These are phyloP conservation scores for Solanum hybrid DNA, from an alignment of 305 asterid genomes.

Conservation along the genomic window DNA sequence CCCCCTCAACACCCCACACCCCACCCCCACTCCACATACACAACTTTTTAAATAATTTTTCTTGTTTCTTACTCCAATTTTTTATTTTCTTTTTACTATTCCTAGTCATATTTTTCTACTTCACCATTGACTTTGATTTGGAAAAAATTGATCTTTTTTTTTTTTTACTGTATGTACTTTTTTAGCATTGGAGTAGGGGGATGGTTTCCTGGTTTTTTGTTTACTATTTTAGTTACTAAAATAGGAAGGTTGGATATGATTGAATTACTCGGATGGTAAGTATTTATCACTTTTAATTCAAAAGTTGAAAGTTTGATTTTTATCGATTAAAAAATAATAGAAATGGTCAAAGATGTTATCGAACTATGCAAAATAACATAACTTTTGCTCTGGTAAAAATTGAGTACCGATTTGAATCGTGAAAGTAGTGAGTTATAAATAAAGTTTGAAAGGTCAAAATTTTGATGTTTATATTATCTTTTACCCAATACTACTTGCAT, in stretches of 20 bases:
- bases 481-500: too few relatives aligned
- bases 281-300: rapidly evolving
- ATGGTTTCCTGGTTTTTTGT: not conserved
- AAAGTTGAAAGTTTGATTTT: too few relatives aligned
- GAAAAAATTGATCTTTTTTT: not conserved
- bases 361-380: too few relatives aligned
- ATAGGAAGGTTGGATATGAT: not conserved
- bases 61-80: not conserved
- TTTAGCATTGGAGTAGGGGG: not conserved
- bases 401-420: too few relatives aligned
- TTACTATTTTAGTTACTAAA: not conserved
- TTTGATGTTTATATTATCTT: too few relatives aligned
- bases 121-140: not conserved
- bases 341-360: too few relatives aligned
- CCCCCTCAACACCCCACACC: not conserved
- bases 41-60: not conserved
- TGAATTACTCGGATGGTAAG: not conserved
- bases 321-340: too few relatives aligned
- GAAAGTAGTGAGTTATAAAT: too few relatives aligned
- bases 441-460: too few relatives aligned
- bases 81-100: not conserved
- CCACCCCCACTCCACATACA: not conserved
- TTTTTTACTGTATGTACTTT: not conserved
- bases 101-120: not conserved
- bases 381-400: too few relatives aligned